A percentile compares a stretch with the other conserved stretches of the same genome.
These are phyloP conservation scores for Hagleromyces aurorensis DNA, from an alignment of 805 yeast genomes.

Conservation along the genomic window DNA sequence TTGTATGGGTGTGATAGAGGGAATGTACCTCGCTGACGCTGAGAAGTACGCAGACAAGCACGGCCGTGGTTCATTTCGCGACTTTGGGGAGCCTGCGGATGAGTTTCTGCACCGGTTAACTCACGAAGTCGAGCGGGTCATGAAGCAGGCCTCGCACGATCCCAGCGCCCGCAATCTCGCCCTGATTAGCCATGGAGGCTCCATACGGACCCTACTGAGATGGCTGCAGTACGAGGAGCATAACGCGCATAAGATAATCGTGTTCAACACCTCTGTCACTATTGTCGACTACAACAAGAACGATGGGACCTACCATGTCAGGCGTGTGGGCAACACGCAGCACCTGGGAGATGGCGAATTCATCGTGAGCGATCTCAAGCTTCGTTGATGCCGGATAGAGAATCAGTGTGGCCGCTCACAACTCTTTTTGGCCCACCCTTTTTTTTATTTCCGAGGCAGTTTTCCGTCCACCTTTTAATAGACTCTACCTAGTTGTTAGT, in stretches of 20 bases:
- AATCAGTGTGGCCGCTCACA: too few species aligned
- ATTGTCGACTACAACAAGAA: conserved; percentile 47
- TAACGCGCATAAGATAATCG: conserved; percentile 40
- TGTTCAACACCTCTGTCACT: conserved; percentile 70
- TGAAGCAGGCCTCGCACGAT: conserved; percentile 32
- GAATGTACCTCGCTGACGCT: conserved; percentile 64
- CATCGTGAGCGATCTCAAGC: conserved; percentile 40
- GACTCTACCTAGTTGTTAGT: too few species aligned
- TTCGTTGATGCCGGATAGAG: too few species aligned
- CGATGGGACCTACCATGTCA: conserved; percentile 37
- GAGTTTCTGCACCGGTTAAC: conserved; percentile 43
- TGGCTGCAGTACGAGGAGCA: conserved; percentile 40
- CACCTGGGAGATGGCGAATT: conserved; percentile 55
- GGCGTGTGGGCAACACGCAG: conserved; percentile 54
- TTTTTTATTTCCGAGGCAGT: too few species aligned
- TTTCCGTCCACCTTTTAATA: too few species aligned
- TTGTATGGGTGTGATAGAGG: conserved; percentile 72
- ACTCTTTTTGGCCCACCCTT: too few species aligned
- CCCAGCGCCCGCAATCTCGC: conserved; percentile 40
- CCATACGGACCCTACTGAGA: conserved; percentile 52
- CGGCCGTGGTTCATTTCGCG: conserved; percentile 48
- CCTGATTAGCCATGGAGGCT: conserved; percentile 76
- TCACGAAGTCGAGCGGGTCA: conserved; percentile 36
- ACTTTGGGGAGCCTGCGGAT: conserved; percentile 53
- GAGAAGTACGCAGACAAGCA: conserved; percentile 39